These are phyloP conservation scores for Pseudogymnoascus sp. DNA, from an alignment of 2,329 filamentous ascomycete species.

Conservation along the genomic window DNA sequence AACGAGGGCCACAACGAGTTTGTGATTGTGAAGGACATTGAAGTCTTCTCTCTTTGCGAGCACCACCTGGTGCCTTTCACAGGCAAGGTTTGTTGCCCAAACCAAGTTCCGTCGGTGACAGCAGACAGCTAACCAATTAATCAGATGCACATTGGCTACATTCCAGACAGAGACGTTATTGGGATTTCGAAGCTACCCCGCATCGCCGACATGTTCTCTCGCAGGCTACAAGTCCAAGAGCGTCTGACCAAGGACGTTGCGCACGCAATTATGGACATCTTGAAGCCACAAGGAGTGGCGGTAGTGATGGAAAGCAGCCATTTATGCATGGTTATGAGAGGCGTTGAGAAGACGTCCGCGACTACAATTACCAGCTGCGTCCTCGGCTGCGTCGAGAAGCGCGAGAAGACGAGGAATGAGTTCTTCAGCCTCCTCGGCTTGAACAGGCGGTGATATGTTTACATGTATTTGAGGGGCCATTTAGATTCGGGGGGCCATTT, in stretches of 20 bases:
- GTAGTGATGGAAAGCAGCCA: slow-evolving; percentile 97
- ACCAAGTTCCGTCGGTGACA: not conserved
- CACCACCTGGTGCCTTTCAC: slow-evolving; percentile 95
- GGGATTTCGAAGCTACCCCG: slow-evolving; percentile 92
- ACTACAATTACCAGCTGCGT: slow-evolving; percentile 95
- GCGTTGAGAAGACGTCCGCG: slow-evolving; percentile 84
- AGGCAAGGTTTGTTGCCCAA: slow-evolving; percentile 62
- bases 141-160: slow-evolving; percentile 98
- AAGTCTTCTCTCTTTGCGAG: slow-evolving; percentile 90
- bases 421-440: slow-evolving; percentile 75
- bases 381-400: slow-evolving; percentile 88
- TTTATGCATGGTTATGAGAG: slow-evolving; percentile 97
- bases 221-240: slow-evolving; percentile 91
- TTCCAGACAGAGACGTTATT: slow-evolving; percentile 82
- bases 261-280: slow-evolving; percentile 82
- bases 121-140: slow-evolving; percentile 13
- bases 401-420: slow-evolving; percentile 90
- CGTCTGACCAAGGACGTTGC: slow-evolving; percentile 94
- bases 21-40: slow-evolving; percentile 96
- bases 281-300: slow-evolving; percentile 88
- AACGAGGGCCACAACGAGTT: slow-evolving; percentile 95
- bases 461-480: not conserved
- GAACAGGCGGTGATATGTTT: slow-evolving; percentile 39
- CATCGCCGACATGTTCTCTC: slow-evolving; percentile 94
- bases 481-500: not conserved